Conservation (phyloP, 768 basidiomycete species). For the Pulveroboletus frians region DNA sequence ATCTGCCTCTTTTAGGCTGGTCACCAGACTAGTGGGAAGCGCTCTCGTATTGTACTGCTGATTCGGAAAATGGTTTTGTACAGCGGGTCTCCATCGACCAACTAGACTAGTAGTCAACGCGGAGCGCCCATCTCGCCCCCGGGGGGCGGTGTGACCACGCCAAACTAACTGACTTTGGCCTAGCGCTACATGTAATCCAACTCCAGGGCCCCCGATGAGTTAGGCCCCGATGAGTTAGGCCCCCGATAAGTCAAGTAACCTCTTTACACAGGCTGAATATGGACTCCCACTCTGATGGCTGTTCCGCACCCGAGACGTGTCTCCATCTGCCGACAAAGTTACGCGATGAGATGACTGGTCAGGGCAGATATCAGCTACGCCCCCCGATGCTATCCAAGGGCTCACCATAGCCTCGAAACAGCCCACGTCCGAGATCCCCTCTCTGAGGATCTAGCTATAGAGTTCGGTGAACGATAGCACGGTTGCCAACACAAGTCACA, state of each 20-base stretch:
- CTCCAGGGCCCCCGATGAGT: slow-evolving; percentile 4
- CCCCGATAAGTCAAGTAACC: slow-evolving; percentile 14
- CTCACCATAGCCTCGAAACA: slow-evolving; percentile 49
- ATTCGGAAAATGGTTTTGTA: too few relatives aligned
- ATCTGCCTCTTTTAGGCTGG: too few relatives aligned
- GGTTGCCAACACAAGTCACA: slow-evolving; percentile 14
- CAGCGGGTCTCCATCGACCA: too few relatives aligned
- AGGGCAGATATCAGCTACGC: slow-evolving; percentile 6
- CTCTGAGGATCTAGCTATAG: slow-evolving; percentile 23
- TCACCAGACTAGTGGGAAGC: too few relatives aligned
- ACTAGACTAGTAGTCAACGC: too few relatives aligned
- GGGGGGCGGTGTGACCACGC: too few relatives aligned
- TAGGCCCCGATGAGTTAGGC: slow-evolving; percentile 7
- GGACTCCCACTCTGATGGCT: slow-evolving; percentile 44
- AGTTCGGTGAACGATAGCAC: slow-evolving; percentile 1
- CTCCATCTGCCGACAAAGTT: slow-evolving; percentile 51
- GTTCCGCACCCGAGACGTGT: slow-evolving; percentile 28
- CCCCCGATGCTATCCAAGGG: background rate
- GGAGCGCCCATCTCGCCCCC: too few relatives aligned
- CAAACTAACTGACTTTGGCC: too few relatives aligned
- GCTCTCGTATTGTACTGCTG: too few relatives aligned
- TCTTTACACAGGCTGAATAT: slow-evolving; percentile 49
- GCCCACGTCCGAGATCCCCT: slow-evolving; percentile 29
- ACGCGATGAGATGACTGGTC: slow-evolving; percentile 42
- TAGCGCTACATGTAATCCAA: background rate